Evolutionary conservation across 1,139 yeast genomes (phyloP), one percentile per base, ranked within the genome.

Genomic region (Yamadazyma spencermartinsiae): DNA sequence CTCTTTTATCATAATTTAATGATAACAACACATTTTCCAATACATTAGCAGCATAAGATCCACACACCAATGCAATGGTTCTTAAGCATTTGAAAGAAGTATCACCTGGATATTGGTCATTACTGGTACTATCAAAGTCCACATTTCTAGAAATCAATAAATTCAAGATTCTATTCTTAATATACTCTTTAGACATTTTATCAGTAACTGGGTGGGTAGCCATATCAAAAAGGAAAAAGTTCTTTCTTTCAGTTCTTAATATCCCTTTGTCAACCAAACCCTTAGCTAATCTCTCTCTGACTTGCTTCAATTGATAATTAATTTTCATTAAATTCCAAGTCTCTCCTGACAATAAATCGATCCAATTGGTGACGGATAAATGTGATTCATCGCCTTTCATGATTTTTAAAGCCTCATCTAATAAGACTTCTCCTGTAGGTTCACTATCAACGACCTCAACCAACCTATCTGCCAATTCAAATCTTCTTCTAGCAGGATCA

Each of bases 241-340:
- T 94, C 58, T 90, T 89, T 59, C 96, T 80, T 61, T 92, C 98
- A 2, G 98, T 94, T 64, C 96, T 81, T 55, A 94, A 74, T 36
- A 92, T 84, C n/a, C 98, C 98, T 66, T 92, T 92, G 61, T 92
- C 99, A 23, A 94, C 99, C 41, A 92, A 74, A 1, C 98, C 99
- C 63, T 92, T 92, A 39, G 97, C 96, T 48, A 92, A 74, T 52
- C 99, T 76, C 64, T 92, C 99, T 56, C 98, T 80, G 4, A 94
- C 99, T 64, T 92, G 98, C 60, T 92, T 92, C 60, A 92, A 76
- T 65, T 92, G 99, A 65, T 90, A 92, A 56, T 85, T 86, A 52
- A 92, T 89, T 60, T 94, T 94, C 79, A 90, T 78, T 52, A 92
- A 70, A 63, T 92, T 92, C 99, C 99, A 92, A 3, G 98, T 94